These are phyloP conservation scores for Trebouxia sp. DNA, from an alignment of 139 green algal genomes.

Conservation along the genomic window DNA sequence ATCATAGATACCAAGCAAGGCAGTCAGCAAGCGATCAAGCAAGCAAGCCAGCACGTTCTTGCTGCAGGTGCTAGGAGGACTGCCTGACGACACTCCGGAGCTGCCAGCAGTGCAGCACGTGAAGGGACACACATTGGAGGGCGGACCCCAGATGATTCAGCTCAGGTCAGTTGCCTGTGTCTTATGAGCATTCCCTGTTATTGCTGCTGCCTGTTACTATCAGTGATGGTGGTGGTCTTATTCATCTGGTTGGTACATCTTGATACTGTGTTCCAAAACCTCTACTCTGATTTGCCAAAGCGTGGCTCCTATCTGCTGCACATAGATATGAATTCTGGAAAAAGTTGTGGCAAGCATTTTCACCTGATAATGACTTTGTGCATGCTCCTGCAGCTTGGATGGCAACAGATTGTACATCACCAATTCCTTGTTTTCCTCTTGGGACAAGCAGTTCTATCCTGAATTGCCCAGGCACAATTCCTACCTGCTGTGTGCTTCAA, in stretches of 20 bases:
- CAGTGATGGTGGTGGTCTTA: background rate
- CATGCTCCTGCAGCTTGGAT: constrained; percentile 44
- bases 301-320: constrained; percentile 60
- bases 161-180: background rate
- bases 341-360: too few species aligned
- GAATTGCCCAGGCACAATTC: constrained; percentile 61
- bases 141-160: constrained; percentile 89
- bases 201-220: background rate
- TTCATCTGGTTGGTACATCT: background rate
- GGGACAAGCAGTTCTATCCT: constrained; percentile 78
- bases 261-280: constrained; percentile 44
- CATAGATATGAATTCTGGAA: constrained; percentile 77
- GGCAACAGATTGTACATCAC: constrained; percentile 79
- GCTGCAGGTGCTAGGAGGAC: constrained; percentile 51
- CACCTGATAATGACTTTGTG: too few species aligned
- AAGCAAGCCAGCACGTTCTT: too few species aligned
- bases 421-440: constrained; percentile 33
- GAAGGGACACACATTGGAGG: constrained; percentile 66
- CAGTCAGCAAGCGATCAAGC: too few species aligned
- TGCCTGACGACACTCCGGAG: constrained; percentile 49
- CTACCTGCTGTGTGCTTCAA: constrained; percentile 57
- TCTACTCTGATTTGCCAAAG: constrained; percentile 43
- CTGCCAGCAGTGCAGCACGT: constrained; percentile 46
- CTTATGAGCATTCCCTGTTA: background rate
- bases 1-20: too few species aligned